Base-by-base conservation (phyloP, 1,139 yeast genomes). In the Diutina sp. region DNA sequence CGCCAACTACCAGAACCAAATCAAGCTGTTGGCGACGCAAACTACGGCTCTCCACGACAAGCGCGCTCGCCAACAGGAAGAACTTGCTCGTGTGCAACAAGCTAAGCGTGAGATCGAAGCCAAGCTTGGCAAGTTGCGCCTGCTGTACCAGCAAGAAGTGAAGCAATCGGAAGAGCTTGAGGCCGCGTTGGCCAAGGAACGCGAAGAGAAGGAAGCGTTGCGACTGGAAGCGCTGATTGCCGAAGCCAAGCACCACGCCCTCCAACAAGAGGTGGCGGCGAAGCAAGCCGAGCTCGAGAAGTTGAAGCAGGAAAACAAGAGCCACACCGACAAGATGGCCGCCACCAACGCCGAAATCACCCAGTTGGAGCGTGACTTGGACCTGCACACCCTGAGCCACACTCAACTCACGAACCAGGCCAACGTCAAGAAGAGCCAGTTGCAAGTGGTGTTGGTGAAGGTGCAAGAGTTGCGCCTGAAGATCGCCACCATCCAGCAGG, bases 1-100 rank as follows among this genome's bases (percentile, higher is more conserved):
- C 68, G 97, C 96, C 18, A 90, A 91, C 63, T 77, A 87, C 55
- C 87, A 95, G 1, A 89, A 86, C 64, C 97, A 91, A 71, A 84
- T 90, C 59, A 84, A 83, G 60, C 86, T 96, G 0, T 76, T 90
- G 61, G 79, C 90, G 1, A 72, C 79, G 25, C 97, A 91, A 70
- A 87, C 95, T 1, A 75, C 87, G 0, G 79, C 77, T 18, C 76
- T 88, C 44, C 84, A 83, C 60, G 87, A 83, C 44, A 87, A 85
- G 70, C 85, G 90, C 61, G 74, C 81, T 29, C 79, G 83, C 60
- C 90, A 96, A 0, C 91, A 87, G 64, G 82, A 80, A 58, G 97
- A 93, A 64, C 77, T 91, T 58, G 74, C 81, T 32, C 78, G 79
- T 58, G 82, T 89, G 58, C 78, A 84, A 61, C 75, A 76, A 18